Percentiles rank a stretch among this genome's conserved stretches.
Conservation (phyloP, 345 rosid genomes). For the Laguncularia racemosa region DNA sequence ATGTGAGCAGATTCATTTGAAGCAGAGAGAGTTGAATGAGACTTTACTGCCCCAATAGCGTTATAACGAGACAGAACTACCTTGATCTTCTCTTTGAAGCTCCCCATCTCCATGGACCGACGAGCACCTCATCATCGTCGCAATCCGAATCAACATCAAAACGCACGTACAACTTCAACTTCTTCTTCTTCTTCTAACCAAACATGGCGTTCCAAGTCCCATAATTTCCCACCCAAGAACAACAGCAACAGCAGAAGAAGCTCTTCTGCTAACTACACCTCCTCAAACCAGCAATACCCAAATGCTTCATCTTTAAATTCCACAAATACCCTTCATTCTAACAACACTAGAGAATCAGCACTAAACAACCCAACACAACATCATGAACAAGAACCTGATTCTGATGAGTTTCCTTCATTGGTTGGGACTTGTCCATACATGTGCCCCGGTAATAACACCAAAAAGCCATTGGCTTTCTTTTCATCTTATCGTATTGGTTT, state of each 20-base stretch:
- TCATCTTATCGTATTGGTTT: not conserved
- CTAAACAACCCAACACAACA: not conserved
- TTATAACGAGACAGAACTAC: too few species aligned
- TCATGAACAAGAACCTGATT: not conserved
- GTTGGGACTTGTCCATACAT: slow-evolving; percentile 77
- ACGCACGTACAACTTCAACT: not conserved
- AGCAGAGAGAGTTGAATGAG: too few species aligned
- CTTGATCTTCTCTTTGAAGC: too few species aligned
- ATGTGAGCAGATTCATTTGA: too few species aligned
- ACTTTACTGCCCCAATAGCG: too few species aligned
- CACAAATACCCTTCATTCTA: too few species aligned
- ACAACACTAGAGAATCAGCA: not conserved
- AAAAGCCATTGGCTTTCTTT: not conserved
- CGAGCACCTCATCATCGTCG: slow-evolving; percentile 1
- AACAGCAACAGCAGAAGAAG: not conserved
- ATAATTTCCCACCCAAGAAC: not conserved
- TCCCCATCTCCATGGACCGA: not conserved
- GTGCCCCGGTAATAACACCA: slow-evolving; percentile 63
- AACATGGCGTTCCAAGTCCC: not conserved
- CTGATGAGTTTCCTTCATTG: slow-evolving; percentile 12
- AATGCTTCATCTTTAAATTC: too few species aligned
- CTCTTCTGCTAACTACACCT: too few species aligned
- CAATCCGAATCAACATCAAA: not conserved
- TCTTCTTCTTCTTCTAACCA: slow-evolving; percentile 7
- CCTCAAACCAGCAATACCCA: too few species aligned